A percentile compares a stretch with the other conserved stretches of the same genome.
phyloP scores from a whole-genome alignment of 805 yeast genomes.

The Lachancea waltii region DNA sequence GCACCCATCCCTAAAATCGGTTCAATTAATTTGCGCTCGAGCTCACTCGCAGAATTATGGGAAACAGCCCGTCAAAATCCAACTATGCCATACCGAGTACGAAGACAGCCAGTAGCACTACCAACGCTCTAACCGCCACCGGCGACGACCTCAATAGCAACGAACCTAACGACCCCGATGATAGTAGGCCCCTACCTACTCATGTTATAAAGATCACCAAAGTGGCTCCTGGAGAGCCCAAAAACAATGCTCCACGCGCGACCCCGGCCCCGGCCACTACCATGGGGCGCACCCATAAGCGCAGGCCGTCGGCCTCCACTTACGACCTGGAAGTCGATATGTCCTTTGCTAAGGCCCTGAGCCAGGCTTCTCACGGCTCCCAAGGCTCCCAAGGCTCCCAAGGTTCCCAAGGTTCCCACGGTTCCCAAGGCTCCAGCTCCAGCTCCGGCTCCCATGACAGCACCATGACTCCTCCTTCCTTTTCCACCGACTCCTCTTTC shows the following conservation, averaged over 20 bases:
- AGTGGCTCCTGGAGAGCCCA: conserved; percentile 17
- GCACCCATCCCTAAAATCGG: neutral
- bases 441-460: conserved; percentile 8
- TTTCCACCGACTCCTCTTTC: conserved; percentile 8
- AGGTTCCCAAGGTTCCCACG: too few species aligned
- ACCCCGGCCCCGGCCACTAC: neutral
- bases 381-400: too few species aligned
- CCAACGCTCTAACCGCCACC: conserved; percentile 28
- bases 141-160: conserved; percentile 29
- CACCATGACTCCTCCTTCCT: conserved; percentile 10
- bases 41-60: conserved; percentile 35
- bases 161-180: conserved; percentile 42
- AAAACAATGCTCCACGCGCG: conserved; percentile 5
- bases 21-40: neutral
- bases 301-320: neutral
- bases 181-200: conserved; percentile 40
- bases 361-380: conserved; percentile 3
- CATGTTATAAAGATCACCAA: conserved; percentile 16
- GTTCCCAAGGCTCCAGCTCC: conserved; percentile 12
- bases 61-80: conserved; percentile 56
- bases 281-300: conserved; percentile 2
- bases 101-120: conserved; percentile 20
- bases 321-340: conserved; percentile 32
- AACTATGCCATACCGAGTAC: conserved; percentile 36
- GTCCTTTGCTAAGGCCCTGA: conserved; percentile 30